phyloP scores from a whole-genome alignment of 2,329 filamentous ascomycete species.

The Acephala macrosclerotiorum region DNA sequence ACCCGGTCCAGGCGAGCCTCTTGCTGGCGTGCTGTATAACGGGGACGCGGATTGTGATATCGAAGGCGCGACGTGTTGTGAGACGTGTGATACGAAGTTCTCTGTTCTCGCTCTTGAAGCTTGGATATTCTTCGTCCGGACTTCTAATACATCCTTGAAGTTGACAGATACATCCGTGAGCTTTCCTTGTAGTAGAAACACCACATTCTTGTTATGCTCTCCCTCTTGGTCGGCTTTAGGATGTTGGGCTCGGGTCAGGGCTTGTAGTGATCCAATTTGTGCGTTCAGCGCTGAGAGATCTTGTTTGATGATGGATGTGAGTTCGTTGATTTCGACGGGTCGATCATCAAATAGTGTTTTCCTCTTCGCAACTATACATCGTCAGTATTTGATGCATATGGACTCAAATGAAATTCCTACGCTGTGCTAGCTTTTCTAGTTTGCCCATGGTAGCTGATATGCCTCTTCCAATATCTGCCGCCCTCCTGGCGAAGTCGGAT shows the following conservation, averaged over 20 bases:
- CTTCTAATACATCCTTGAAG: conserved; percentile 97
- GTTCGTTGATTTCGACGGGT: conserved; percentile 94
- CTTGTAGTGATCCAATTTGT: conserved; percentile 85
- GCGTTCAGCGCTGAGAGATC: conserved; percentile 86
- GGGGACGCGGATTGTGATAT: conserved; percentile 82
- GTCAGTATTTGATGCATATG: conserved; percentile 29
- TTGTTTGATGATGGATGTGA: conserved; percentile 98
- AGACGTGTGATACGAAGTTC: conserved; percentile 93
- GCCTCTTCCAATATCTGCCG: conserved; percentile 89
- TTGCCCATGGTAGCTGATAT: conserved; percentile 95
- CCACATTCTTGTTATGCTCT: conserved; percentile 98
- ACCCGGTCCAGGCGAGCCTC: conserved; percentile 69
- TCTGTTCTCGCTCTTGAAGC: conserved; percentile 91
- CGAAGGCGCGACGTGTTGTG: conserved; percentile 73
- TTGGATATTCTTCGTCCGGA: conserved; percentile 97
- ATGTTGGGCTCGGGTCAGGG: conserved; percentile 78
- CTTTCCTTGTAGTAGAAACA: conserved; percentile 89
- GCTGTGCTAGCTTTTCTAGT: conserved; percentile 88
- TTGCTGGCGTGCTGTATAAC: conserved; percentile 80
- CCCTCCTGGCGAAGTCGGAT: conserved; percentile 92
- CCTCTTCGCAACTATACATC: conserved; percentile 78
- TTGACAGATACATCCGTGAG: conserved; percentile 91
- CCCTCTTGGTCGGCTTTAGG: conserved; percentile 81
- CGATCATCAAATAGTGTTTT: conserved; percentile 98
- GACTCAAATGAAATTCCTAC: conserved; percentile 52